These are phyloP conservation scores for Dioscorea zingiberensis DNA, from an alignment of 106 monocot genomes.

Conservation along the genomic window DNA sequence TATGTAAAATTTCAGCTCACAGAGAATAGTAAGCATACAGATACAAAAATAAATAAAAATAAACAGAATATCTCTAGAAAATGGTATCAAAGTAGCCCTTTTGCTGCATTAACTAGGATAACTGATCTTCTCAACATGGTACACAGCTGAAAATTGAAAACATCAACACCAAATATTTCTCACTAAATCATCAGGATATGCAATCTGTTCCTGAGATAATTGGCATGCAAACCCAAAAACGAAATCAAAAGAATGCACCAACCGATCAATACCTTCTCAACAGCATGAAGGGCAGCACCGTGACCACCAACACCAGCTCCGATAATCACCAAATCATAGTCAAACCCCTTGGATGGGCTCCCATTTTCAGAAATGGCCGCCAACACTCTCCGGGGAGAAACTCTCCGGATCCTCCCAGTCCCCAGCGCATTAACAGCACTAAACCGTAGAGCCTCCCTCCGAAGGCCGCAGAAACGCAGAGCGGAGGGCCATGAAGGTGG, in stretches of 20 bases:
- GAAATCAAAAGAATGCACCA: background rate
- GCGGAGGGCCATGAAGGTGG: background rate
- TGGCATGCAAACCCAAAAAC: too few relatives aligned
- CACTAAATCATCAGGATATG: too few relatives aligned
- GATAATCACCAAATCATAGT: slow-evolving; percentile 91
- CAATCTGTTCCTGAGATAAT: too few relatives aligned
- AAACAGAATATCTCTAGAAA: too few relatives aligned
- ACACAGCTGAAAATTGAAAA: too few relatives aligned
- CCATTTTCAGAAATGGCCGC: slow-evolving; percentile 34
- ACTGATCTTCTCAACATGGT: too few relatives aligned
- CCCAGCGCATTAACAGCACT: background rate
- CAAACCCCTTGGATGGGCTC: slow-evolving; percentile 43
- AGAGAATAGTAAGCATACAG: too few relatives aligned
- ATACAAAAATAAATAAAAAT: too few relatives aligned
- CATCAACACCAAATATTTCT: too few relatives aligned
- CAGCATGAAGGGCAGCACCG: slow-evolving; percentile 91
- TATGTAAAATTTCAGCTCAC: too few relatives aligned
- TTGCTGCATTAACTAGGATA: too few relatives aligned
- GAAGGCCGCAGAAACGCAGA: slow-evolving; percentile 68
- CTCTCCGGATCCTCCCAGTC: background rate
- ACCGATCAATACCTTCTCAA: slow-evolving; percentile 58
- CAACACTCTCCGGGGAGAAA: slow-evolving; percentile 2
- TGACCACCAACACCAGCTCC: slow-evolving; percentile 97
- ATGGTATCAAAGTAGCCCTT: too few relatives aligned
- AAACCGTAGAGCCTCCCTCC: slow-evolving; percentile 30